These are phyloP conservation scores for Mortierella sp. DNA, from an alignment of 371 early-diverging fungal species.

Conservation along the genomic window DNA sequence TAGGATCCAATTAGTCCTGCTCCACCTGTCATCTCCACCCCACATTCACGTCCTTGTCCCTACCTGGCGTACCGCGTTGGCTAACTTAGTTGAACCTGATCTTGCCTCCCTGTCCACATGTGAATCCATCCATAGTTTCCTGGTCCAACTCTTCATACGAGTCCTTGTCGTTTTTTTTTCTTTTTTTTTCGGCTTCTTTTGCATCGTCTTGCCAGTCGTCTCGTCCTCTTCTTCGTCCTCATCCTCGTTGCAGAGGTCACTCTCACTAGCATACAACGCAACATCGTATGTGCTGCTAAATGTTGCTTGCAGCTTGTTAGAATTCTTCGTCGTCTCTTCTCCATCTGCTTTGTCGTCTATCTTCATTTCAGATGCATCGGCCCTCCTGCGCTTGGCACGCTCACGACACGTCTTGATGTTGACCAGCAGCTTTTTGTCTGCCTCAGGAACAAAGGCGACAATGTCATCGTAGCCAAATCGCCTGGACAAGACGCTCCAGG, in stretches of 20 bases:
- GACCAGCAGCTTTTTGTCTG: constrained; percentile 85
- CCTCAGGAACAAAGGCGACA: constrained; percentile 84
- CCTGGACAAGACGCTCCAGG: constrained; percentile 91
- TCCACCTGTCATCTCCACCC: constrained; percentile 55
- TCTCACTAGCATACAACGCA: constrained; percentile 90
- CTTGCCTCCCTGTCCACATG: constrained; percentile 81
- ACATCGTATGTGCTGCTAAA: constrained; percentile 88
- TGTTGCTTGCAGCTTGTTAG: constrained; percentile 48
- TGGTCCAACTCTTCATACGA: constrained; percentile 60
- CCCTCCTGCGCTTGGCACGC: constrained; percentile 84
- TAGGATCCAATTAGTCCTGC: constrained; percentile 50
- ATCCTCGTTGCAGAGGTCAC: constrained; percentile 84
- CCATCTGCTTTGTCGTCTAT: constrained; percentile 60
- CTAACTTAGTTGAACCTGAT: constrained; percentile 89
- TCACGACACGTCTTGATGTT: constrained; percentile 95
- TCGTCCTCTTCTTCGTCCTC: constrained; percentile 61
- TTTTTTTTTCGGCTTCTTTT: constrained; percentile 62
- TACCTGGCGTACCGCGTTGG: constrained; percentile 62
- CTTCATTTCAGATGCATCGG: constrained; percentile 26
- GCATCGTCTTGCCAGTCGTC: constrained; percentile 37
- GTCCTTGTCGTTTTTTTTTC: constrained; percentile 39
- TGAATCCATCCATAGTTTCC: constrained; percentile 85
- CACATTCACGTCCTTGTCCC: constrained; percentile 62
- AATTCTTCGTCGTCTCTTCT: constrained; percentile 57
- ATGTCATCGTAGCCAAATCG: constrained; percentile 84